Evolutionary conservation across 1,139 yeast species (phyloP), one percentile per base, ranked within the genome.

Genomic region (Starmera stellimalicola): DNA sequence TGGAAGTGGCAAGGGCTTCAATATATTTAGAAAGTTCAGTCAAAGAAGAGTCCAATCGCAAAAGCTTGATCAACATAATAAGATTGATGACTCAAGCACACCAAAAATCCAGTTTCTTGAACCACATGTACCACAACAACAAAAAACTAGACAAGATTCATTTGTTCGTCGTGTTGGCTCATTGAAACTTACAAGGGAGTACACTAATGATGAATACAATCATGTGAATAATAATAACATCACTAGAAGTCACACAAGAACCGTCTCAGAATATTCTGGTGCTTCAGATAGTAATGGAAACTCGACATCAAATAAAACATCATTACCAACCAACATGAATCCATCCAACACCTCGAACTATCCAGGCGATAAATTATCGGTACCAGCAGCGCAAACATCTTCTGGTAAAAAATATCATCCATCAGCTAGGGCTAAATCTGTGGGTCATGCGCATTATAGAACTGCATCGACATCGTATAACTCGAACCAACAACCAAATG

Each of bases 341-440:
- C 27, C 22, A 20, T 48, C 42, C 30, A n/a, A n/a, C n/a, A n/a
- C n/a, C n/a, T n/a, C n/a, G n/a, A n/a, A n/a, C n/a, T n/a, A n/a
- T n/a, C n/a, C n/a, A n/a, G n/a, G n/a, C n/a, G n/a, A n/a, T n/a
- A n/a, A n/a, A n/a, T n/a, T n/a, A n/a, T n/a, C n/a, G n/a, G n/a
- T n/a, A n/a, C n/a, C n/a, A n/a, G n/a, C n/a, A n/a, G n/a, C n/a
- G n/a, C n/a, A n/a, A n/a, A n/a, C n/a, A n/a, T 36, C 52, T 4
- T 56, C 57, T 26, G 51, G 52, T 16, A 56, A 58, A 30, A 66
- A 62, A 40, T 62, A 70, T 47, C 95, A 84, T 55, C 94, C 94
- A 20, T 77, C 87, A 14, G 95, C 94, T 0, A 71, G 95, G 48
- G 94, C 95, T 4, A 84, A 83, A 52, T 81, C 94, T 14, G 77